These are phyloP conservation scores for Zancudomyces culisetae DNA, from an alignment of 371 early-diverging fungal species.

Conservation along the genomic window DNA sequence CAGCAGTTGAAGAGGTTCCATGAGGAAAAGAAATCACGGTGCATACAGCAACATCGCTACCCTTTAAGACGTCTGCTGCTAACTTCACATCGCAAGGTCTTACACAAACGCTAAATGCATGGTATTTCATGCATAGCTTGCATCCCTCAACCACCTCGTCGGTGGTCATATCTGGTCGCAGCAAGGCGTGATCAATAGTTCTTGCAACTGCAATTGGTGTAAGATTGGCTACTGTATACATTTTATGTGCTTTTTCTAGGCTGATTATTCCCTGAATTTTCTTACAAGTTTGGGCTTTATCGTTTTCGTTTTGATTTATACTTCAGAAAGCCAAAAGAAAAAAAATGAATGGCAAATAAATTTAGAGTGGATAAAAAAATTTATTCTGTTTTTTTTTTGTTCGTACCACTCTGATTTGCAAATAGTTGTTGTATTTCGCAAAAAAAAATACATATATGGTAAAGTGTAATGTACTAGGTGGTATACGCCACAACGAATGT, in stretches of 20 bases:
- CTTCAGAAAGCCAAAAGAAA: no score
- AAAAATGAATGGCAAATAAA: no score
- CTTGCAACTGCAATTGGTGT: conserved; percentile 33
- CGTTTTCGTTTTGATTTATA: no score
- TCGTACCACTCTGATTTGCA: no score
- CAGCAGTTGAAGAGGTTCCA: conserved; percentile 33
- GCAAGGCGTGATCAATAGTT: conserved; percentile 42
- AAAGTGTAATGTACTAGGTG: no score
- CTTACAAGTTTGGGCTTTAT: no score
- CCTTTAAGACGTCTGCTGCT: conserved; percentile 26
- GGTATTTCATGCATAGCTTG: conserved; percentile 30
- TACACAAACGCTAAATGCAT: conserved; percentile 38
- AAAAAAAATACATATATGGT: no score
- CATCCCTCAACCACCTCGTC: conserved; percentile 35
- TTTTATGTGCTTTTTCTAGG: conserved; percentile 14
- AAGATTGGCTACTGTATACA: conserved; percentile 23
- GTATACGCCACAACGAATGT: no score
- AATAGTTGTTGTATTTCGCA: no score
- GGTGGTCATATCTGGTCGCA: conserved; percentile 36
- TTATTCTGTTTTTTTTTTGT: no score
- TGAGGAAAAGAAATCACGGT: conserved; percentile 49
- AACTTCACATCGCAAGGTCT: conserved; percentile 42
- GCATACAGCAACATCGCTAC: conserved; percentile 31
- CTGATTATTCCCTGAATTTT: no score
- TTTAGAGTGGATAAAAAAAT: no score